Evolutionary conservation across 2,329 filamentous ascomycete species (phyloP), one percentile per base, ranked within the genome.

Genomic region (Rachicladosporium sp.): DNA sequence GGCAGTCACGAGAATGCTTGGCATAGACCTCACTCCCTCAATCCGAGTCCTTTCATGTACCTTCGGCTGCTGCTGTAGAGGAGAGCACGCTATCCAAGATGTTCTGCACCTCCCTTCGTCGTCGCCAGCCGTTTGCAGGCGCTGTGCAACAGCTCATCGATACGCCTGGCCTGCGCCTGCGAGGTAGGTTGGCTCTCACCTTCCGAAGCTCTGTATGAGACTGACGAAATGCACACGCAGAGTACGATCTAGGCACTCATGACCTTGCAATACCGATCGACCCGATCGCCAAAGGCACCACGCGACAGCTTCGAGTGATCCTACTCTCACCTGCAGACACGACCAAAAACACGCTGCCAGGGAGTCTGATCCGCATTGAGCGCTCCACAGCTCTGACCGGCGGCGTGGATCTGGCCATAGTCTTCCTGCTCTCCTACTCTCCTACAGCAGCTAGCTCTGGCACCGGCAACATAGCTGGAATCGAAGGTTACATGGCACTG

Each of bases 71-170:
- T 19, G 15, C 15, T 19, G 15, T 19, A 19, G 15, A 19, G 15
- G 15, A 19, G 15, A 19, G 15, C 15, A 19, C 15, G 15, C 15
- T 19, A 19, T 19, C 15, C 15, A 19, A 19, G 15, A 19, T 61
- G 55, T 68, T 68, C 50, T 64, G 61, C 47, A 52, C 56, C 11
- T 56, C 54, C 10, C 58, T 69, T 8, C 59, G 60, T 8, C 49
- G 51, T 21, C 61, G 61, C 13, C 49, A 57, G 4, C 54, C 65
- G 21, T 65, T 62, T 57, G 50, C 50, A 8, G 46, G 59, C 7
- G 39, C 23, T 10, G 11, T 41, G 21, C 13, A 34, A 6, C 31
- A 31, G 10, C 50, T 66, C 21, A 45, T 40, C 5, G 32, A 43
- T 4, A 30, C 40, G 2, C 36, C 46, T 6, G 43, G 43, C 4